Conservation (phyloP, 2,329 filamentous ascomycete species). For the Diaporthe citri region DNA sequence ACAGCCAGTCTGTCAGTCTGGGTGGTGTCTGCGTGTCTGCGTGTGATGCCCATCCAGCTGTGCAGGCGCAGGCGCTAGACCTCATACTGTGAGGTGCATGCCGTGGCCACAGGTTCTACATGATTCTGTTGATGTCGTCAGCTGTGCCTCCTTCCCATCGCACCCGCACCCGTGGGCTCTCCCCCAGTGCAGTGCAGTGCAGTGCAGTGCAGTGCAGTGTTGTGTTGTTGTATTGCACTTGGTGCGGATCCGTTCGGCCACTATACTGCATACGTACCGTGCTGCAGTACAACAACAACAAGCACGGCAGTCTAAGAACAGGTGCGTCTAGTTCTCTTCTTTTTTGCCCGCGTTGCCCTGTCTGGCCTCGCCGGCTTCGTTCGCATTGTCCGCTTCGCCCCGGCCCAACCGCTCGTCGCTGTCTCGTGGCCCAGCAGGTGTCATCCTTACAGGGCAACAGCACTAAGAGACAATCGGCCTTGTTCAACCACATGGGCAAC, state of each 20-base stretch:
- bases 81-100: neutral
- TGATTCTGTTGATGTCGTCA: slow-evolving; percentile 38
- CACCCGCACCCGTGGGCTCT: neutral
- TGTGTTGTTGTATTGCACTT: slow-evolving; percentile 6
- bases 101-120: slow-evolving; percentile 34
- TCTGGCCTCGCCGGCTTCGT: neutral
- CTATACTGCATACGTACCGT: neutral
- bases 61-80: slow-evolving; percentile 7
- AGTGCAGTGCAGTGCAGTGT: neutral
- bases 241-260: slow-evolving; percentile 20
- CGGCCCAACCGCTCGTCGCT: slow-evolving; percentile 8
- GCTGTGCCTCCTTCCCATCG: slow-evolving; percentile 17
- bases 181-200: neutral
- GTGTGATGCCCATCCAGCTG: slow-evolving; percentile 21
- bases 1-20: neutral
- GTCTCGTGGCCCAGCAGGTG: slow-evolving; percentile 23
- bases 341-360: neutral
- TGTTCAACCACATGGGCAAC: slow-evolving; percentile 29
- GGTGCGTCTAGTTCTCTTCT: neutral
- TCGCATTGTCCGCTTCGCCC: slow-evolving; percentile 1
- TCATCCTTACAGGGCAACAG: slow-evolving; percentile 20
- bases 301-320: neutral
- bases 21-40: neutral
- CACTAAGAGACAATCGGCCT: slow-evolving; percentile 16
- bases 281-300: neutral